These are phyloP conservation scores for Calycina herbarum DNA, from an alignment of 2,329 filamentous ascomycete genomes.

Conservation along the genomic window DNA sequence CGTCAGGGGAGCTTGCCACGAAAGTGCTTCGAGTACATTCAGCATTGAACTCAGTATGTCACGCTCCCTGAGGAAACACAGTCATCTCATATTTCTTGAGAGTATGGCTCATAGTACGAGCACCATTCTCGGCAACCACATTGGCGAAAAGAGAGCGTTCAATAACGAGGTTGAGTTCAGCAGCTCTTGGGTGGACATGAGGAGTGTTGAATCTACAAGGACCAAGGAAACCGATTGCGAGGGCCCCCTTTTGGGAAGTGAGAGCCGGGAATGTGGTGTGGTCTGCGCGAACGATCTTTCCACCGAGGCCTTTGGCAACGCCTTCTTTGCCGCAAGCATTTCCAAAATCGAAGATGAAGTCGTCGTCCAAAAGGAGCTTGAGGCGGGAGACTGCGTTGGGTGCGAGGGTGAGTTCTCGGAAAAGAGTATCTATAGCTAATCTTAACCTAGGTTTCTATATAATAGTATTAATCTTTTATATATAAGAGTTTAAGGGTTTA, in stretches of 20 bases:
- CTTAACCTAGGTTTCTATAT: no score
- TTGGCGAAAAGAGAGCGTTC: slow-evolving; percentile 49
- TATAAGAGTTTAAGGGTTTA: no score
- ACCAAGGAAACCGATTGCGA: slow-evolving; percentile 51
- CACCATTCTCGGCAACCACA: slow-evolving; percentile 53
- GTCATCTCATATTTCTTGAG: slow-evolving; percentile 50
- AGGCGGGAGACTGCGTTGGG: slow-evolving; percentile 44
- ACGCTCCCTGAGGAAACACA: slow-evolving; percentile 52
- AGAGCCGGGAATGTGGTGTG: slow-evolving; percentile 57
- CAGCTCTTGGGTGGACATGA: slow-evolving; percentile 53
- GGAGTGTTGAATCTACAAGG: slow-evolving; percentile 57
- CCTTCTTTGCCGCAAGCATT: slow-evolving; percentile 28
- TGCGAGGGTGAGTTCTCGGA: slow-evolving; percentile 25
- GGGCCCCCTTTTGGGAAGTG: slow-evolving; percentile 48
- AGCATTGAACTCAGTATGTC: slow-evolving; percentile 58
- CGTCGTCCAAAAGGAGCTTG: slow-evolving; percentile 44
- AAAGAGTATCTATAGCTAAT: slow-evolving; percentile 11
- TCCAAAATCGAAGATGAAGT: slow-evolving; percentile 52
- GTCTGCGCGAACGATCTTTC: slow-evolving; percentile 52
- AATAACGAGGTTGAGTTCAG: slow-evolving; percentile 53
- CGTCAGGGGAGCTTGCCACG: slow-evolving; percentile 44
- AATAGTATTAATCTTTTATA: no score
- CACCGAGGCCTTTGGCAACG: slow-evolving; percentile 43
- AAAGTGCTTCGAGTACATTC: slow-evolving; percentile 51
- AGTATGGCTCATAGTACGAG: slow-evolving; percentile 42